Percentiles rank a stretch among this genome's conserved stretches.
Conservation (phyloP, 106 monocot species). For the Platanthera zijinensis region DNA sequence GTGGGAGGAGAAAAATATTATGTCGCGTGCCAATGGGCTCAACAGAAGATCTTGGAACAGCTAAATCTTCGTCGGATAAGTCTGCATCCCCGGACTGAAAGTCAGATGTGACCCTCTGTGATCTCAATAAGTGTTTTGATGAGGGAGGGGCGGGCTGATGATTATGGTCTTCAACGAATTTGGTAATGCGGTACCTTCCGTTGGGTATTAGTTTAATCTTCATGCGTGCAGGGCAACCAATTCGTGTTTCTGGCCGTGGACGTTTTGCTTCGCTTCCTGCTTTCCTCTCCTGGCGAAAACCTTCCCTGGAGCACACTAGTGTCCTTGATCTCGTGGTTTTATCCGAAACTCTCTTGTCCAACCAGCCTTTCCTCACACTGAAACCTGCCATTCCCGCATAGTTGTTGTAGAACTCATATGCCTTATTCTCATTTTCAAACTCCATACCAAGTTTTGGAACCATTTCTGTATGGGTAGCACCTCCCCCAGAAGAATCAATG, state of each 20-base stretch:
- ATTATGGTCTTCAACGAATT: constrained; percentile 18
- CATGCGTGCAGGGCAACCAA: constrained; percentile 27
- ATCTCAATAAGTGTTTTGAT: constrained; percentile 23
- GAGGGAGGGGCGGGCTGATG: constrained; percentile 21
- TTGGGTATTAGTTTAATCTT: constrained; percentile 10
- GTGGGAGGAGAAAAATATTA: constrained; percentile 8
- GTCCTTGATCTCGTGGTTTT: constrained; percentile 15
- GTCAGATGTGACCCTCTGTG: constrained; percentile 21
- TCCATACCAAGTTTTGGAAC: constrained; percentile 27
- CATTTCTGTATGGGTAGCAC: background rate
- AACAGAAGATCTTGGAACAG: background rate
- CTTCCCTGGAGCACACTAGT: constrained; percentile 21
- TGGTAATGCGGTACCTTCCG: constrained; percentile 12
- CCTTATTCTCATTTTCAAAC: constrained; percentile 22
- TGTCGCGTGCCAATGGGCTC: constrained; percentile 5
- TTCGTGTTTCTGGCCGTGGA: constrained; percentile 18
- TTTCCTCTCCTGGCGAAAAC: constrained; percentile 14
- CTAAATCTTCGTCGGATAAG: constrained; percentile 10
- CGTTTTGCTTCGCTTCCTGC: constrained; percentile 17
- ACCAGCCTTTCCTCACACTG: constrained; percentile 16
- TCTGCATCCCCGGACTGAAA: constrained; percentile 12
- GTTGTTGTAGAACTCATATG: constrained; percentile 28
- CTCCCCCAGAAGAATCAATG: constrained; percentile 6
- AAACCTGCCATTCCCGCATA: constrained; percentile 25
- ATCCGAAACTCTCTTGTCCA: constrained; percentile 7